These are phyloP conservation scores for Pseudonitzschia pungens DNA, from an alignment of 108 stramenopile species.

Conservation along the genomic window DNA sequence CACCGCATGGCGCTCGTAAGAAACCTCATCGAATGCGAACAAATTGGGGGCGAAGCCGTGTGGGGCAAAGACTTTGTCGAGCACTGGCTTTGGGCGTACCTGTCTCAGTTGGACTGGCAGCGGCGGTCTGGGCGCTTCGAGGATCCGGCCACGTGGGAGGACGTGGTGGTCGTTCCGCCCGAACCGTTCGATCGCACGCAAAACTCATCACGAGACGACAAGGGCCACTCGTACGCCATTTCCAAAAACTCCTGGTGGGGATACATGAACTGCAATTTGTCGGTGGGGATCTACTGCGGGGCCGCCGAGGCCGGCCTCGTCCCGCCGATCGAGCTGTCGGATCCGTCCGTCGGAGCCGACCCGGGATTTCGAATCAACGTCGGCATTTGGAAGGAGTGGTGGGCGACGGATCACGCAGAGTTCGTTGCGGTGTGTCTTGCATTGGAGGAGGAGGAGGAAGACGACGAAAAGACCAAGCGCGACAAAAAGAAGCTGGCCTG, in stretches of 20 bases:
- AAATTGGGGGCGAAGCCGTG: constrained; percentile 1
- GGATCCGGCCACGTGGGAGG: not conserved
- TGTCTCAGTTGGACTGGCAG: constrained; percentile 27
- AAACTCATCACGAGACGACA: no score
- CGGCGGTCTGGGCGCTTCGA: constrained; percentile 25
- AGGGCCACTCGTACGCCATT: not conserved
- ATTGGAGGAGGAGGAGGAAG: not conserved
- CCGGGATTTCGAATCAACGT: constrained; percentile 18
- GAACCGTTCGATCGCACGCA: no score
- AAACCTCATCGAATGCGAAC: constrained; percentile 14
- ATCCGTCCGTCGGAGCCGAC: not conserved
- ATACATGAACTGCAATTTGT: constrained; percentile 34
- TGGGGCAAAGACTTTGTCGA: not conserved
- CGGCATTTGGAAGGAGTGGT: constrained; percentile 16
- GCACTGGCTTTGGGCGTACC: constrained; percentile 30
- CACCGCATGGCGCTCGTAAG: constrained; percentile 24
- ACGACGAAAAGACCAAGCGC: not conserved
- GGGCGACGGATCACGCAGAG: not conserved
- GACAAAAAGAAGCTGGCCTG: constrained; percentile 1
- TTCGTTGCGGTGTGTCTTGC: not conserved
- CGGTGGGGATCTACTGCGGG: constrained; percentile 29
- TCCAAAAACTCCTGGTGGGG: constrained; percentile 33
- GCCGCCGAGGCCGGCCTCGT: constrained; percentile 17
- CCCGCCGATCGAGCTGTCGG: not conserved
- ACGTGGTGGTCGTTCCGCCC: no score